A percentile compares a stretch with the other conserved stretches of the same genome.
These are phyloP conservation scores for Pichia sp. DNA, from an alignment of 1,139 yeast species.

Conservation along the genomic window DNA sequence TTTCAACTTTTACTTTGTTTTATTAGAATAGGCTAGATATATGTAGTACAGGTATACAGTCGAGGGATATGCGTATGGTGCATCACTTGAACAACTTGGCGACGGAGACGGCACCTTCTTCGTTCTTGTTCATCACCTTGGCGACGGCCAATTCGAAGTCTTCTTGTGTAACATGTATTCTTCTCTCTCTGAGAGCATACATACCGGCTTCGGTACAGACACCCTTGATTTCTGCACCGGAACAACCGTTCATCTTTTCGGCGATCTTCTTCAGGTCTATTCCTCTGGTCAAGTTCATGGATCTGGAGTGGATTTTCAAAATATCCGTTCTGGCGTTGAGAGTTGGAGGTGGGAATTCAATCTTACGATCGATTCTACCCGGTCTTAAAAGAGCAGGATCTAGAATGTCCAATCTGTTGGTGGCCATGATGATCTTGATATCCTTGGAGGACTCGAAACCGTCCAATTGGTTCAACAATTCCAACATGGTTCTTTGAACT, in stretches of 20 bases:
- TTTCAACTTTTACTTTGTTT: too few relatives aligned
- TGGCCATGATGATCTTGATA: slow-evolving; percentile 98
- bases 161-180: too few relatives aligned
- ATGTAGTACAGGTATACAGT: too few relatives aligned
- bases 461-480: slow-evolving; percentile 91
- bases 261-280: slow-evolving; percentile 90
- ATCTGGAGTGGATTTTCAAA: slow-evolving; percentile 88
- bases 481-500: slow-evolving; percentile 98
- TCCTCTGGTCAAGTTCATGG: slow-evolving; percentile 88
- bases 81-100: too few relatives aligned
- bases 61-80: too few relatives aligned
- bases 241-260: slow-evolving; percentile 88
- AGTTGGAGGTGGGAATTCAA: slow-evolving; percentile 95
- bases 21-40: too few relatives aligned
- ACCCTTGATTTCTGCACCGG: slow-evolving; percentile 99
- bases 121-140: too few relatives aligned
- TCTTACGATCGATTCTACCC: slow-evolving; percentile 98
- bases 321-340: slow-evolving; percentile 91
- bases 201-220: slow-evolving; percentile 61
- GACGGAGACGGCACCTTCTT: too few relatives aligned
- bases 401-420: slow-evolving; percentile 90
- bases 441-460: slow-evolving; percentile 99
- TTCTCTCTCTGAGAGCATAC: not conserved
- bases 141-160: too few relatives aligned
- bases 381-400: slow-evolving; percentile 99